Evolutionary conservation across 495 filamentous ascomycete species (phyloP), one percentile per base, ranked within the genome.

Genomic region (Aspergillus sparsus): DNA sequence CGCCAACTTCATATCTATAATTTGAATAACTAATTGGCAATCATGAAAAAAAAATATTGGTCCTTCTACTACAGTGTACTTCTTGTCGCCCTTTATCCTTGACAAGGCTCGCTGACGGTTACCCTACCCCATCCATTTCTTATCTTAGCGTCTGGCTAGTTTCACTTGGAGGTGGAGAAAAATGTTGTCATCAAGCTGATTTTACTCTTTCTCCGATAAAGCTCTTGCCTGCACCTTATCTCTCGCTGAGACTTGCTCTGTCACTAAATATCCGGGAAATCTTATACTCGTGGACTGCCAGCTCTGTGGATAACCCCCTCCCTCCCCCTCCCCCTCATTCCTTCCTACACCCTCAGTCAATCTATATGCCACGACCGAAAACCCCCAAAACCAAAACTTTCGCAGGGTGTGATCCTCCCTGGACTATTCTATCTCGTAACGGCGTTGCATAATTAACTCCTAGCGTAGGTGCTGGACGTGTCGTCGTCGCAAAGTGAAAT

Each of bases 391-490:
- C 56, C 31, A 59, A 59, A 33, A 58, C 55, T 1, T 59, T 52
- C 34, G 46, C 35, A 12, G 56, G 56, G 56, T 59, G 15, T 50
- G 33, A n/a, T 5, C 1, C 11, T 18, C 13, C 39, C 10, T 2
- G 12, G 21, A 54, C 10, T 3, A n/a, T n/a, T n/a, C n/a, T n/a
- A n/a, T n/a, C 33, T 13, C 7, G 13, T 46, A 34, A 57, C 15
- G 9, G 16, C 16, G 13, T 34, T 27, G 13, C 4, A 11, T 51
- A 12, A 49, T 47, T 31, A 47, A 31, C 16, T n/a, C n/a, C n/a
- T n/a, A 45, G 8, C 5, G 32, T 42, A 59, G 56, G n/a, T 59
- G 56, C 47, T 59, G 56, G 56, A 59, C 56, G 8, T 59, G 56
- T 39, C 56, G 56, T 15, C 46, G 46, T 36, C 46, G 56, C 35